Percentiles rank a stretch among this genome's conserved stretches.
Conservation (phyloP, 2,329 filamentous ascomycete species). For the Bipolaris gigantea region DNA sequence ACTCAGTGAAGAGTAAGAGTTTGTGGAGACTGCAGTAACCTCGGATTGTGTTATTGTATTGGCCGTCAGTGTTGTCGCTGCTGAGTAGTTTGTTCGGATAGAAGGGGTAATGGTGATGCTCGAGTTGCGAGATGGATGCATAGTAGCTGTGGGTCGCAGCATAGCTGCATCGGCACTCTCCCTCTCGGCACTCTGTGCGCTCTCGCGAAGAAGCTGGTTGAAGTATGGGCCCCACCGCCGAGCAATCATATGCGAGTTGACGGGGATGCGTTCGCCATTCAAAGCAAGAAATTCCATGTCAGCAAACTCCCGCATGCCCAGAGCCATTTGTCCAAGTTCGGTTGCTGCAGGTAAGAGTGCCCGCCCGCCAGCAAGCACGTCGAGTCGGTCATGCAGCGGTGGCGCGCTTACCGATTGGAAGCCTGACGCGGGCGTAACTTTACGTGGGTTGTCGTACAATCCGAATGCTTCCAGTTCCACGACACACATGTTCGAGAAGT, state of each 20-base stretch:
- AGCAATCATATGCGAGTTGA: slow-evolving; percentile 87
- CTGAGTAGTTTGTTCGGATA: slow-evolving; percentile 55
- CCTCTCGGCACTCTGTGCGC: slow-evolving; percentile 63
- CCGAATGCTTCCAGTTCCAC: slow-evolving; percentile 97
- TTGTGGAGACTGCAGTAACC: slow-evolving; percentile 46
- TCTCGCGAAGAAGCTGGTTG: slow-evolving; percentile 84
- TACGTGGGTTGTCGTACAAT: slow-evolving; percentile 92
- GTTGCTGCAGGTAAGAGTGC: slow-evolving; percentile 76
- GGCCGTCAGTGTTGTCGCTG: slow-evolving; percentile 48
- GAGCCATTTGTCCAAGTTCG: slow-evolving; percentile 79
- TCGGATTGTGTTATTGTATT: slow-evolving; percentile 42
- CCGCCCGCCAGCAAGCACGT: slow-evolving; percentile 71
- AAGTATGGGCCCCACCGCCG: slow-evolving; percentile 95
- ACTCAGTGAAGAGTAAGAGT: slow-evolving; percentile 50
- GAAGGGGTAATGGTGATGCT: slow-evolving; percentile 81
- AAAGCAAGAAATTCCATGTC: slow-evolving; percentile 98
- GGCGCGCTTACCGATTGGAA: slow-evolving; percentile 83
- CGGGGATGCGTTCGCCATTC: slow-evolving; percentile 85
- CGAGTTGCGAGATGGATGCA: slow-evolving; percentile 70
- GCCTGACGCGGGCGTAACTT: slow-evolving; percentile 73
- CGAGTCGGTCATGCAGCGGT: slow-evolving; percentile 55
- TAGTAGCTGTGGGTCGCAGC: slow-evolving; percentile 62
- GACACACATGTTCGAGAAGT: slow-evolving; percentile 95
- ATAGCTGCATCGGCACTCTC: slow-evolving; percentile 69
- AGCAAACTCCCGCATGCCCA: slow-evolving; percentile 79